A percentile compares a stretch with the other conserved stretches of the same genome.
phyloP scores from a whole-genome alignment of 2,329 filamentous ascomycete species.

The Chalaropsis ovoidea region DNA sequence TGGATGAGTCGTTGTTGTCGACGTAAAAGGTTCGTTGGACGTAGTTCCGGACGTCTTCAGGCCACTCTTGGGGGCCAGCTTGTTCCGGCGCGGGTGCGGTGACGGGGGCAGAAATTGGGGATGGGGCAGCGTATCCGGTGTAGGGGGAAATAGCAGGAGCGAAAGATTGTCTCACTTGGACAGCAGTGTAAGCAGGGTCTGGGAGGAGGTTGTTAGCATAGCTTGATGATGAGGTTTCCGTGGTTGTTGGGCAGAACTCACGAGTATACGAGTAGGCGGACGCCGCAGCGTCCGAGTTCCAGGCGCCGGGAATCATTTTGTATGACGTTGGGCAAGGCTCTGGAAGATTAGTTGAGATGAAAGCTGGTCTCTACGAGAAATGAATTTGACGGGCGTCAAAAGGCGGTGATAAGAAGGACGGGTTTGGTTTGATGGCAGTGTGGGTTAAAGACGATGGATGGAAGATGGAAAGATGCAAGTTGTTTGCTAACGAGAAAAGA shows the following conservation, averaged over 20 bases:
- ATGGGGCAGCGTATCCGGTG: conserved; percentile 30
- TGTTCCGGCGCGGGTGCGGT: conserved; percentile 29
- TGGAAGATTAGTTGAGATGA: conserved; percentile 22
- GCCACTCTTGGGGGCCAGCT: conserved; percentile 55
- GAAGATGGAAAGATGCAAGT: too few relatives aligned
- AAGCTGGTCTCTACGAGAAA: not conserved
- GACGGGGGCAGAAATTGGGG: conserved; percentile 28
- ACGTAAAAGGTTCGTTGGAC: conserved; percentile 80
- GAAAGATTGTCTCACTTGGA: conserved; percentile 53
- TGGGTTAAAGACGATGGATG: not conserved
- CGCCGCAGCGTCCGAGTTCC: conserved; percentile 14
- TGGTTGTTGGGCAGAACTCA: not conserved
- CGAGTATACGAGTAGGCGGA: conserved; percentile 20
- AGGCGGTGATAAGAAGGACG: not conserved
- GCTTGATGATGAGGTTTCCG: not conserved
- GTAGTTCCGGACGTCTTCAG: conserved; percentile 71
- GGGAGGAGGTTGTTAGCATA: conserved; percentile 22
- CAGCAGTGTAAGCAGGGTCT: conserved; percentile 50
- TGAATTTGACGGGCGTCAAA: not conserved
- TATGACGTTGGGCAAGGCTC: conserved; percentile 20
- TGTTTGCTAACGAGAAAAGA: conserved; percentile 2
- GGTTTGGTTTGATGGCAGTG: not conserved
- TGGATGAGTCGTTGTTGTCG: conserved; percentile 54
- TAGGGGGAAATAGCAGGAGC: conserved; percentile 34
- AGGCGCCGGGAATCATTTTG: conserved; percentile 28